These are phyloP conservation scores for Otatea glauca DNA, from an alignment of 176 grass and related monocot species.

Conservation along the genomic window DNA sequence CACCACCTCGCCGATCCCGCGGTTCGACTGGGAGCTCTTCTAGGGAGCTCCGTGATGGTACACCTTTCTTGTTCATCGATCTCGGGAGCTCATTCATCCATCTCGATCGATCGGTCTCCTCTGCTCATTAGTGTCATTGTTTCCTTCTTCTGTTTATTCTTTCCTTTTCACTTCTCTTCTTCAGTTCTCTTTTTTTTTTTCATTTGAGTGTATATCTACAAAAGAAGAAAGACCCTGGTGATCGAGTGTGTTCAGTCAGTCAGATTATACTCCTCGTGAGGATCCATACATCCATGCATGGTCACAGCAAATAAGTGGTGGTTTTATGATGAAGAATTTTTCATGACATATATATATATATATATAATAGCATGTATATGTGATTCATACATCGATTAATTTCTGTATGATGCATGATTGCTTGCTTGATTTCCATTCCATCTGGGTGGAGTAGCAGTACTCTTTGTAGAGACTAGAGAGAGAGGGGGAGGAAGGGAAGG, in stretches of 20 bases:
- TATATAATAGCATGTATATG: slow-evolving; percentile 57
- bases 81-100: neutral
- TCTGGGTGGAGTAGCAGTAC: neutral
- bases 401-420: slow-evolving; percentile 36
- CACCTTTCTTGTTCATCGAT: slow-evolving; percentile 26
- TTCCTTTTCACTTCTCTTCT: slow-evolving; percentile 20
- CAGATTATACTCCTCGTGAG: neutral
- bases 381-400: slow-evolving; percentile 29
- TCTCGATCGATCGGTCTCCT: neutral
- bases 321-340: slow-evolving; percentile 37
- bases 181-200: slow-evolving; percentile 17
- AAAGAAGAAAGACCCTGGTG: slow-evolving; percentile 47
- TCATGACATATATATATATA: slow-evolving; percentile 34
- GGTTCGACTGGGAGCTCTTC: slow-evolving; percentile 96
- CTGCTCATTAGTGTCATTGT: slow-evolving; percentile 54
- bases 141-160: slow-evolving; percentile 51
- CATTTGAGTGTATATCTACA: slow-evolving; percentile 62
- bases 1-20: slow-evolving; percentile 53
- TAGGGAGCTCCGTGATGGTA: slow-evolving; percentile 36
- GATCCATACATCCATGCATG: slow-evolving; percentile 33
- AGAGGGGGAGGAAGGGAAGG: neutral
- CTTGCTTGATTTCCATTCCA: slow-evolving; percentile 25
- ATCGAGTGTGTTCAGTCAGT: slow-evolving; percentile 45
- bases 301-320: slow-evolving; percentile 65
- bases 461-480: neutral